Base-by-base conservation (phyloP, 108 stramenopile genomes). In the Bacterosira constricta region DNA sequence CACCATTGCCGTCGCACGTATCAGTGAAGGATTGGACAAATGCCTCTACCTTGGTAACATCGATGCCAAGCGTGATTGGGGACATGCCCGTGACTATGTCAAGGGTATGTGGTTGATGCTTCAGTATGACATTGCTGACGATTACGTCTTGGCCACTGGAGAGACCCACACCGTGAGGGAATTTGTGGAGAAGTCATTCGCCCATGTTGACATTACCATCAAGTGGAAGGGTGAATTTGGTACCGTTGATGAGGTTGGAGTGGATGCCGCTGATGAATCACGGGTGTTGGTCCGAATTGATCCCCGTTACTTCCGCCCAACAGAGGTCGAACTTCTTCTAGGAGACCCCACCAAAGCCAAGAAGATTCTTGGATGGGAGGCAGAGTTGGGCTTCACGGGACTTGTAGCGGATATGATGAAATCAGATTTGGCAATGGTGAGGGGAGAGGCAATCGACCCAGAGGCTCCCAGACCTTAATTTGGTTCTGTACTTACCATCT, bases 51-150 rank as follows among this genome's bases (percentile, higher is more conserved):
- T 99, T 37, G 99, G 99, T 50, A 99, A 99, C 85, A 84, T 98
- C 72, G 97, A 99, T 84, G 85, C 98, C 59, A 97, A 99, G 86
- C 94, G 98, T 73, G 99, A 99, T 88, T 99, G 99, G 99, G 99
- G 99, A 55, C 97, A 98, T 84, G 99, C 99, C 6, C 91, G 90
- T 69, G 99, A 99, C 80, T 99, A 99, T 81, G 91, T 99, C 30
- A 90, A 97, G 80, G 99, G 99, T 47, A 99, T 99, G 99, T 99
- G 99, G 99, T 89, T 86, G 80, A 99, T 99, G 98, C 79, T 98
- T 46, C 99, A 99, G 82, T 77, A 85, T 50, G 99, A 99, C 46
- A 82, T 80, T 61, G 77, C 97, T 51, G 97, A 98, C 68, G 99
- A 99, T 79, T 99, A 96, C 75, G 99, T 99, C 25, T 84, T 99